phyloP scores from a whole-genome alignment of 305 asterid species.

The Solanum chacoense region DNA sequence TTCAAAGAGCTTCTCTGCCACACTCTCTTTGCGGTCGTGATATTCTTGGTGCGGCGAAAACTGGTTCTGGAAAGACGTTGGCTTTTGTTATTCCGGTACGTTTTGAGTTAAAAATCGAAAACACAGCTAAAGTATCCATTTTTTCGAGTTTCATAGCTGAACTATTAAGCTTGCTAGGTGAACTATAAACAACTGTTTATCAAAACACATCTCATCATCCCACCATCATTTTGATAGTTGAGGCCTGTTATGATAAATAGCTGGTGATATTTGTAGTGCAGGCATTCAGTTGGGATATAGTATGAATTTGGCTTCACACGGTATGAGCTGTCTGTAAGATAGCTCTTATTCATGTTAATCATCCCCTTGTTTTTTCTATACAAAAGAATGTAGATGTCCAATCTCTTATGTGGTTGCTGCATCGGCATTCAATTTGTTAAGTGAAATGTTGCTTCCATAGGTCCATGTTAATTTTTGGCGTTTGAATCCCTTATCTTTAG shows the following conservation, averaged over 20 bases:
- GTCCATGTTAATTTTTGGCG: background rate
- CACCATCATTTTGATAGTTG: background rate
- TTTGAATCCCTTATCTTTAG: background rate
- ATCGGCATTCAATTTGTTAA: background rate
- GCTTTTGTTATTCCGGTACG: conserved; percentile 87
- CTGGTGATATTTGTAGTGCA: background rate
- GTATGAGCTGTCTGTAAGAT: background rate
- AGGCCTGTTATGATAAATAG: background rate
- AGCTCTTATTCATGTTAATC: background rate
- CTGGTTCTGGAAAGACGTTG: conserved; percentile 93
- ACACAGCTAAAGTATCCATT: background rate
- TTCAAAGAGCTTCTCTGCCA: conserved; percentile 90
- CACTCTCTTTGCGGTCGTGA: conserved; percentile 93
- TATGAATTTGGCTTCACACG: background rate
- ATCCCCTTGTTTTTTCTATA: background rate
- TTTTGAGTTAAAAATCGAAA: background rate
- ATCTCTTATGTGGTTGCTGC: background rate
- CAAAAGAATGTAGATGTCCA: background rate
- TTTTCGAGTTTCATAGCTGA: background rate
- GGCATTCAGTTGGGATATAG: background rate
- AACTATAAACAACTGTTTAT: background rate
- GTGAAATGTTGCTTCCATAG: background rate
- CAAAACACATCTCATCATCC: background rate
- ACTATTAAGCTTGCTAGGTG: background rate
- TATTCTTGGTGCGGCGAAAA: conserved; percentile 94